A percentile compares a stretch with the other conserved stretches of the same genome.
phyloP scores from a whole-genome alignment of 495 filamentous ascomycete species.

The Talaromyces adpressus region DNA sequence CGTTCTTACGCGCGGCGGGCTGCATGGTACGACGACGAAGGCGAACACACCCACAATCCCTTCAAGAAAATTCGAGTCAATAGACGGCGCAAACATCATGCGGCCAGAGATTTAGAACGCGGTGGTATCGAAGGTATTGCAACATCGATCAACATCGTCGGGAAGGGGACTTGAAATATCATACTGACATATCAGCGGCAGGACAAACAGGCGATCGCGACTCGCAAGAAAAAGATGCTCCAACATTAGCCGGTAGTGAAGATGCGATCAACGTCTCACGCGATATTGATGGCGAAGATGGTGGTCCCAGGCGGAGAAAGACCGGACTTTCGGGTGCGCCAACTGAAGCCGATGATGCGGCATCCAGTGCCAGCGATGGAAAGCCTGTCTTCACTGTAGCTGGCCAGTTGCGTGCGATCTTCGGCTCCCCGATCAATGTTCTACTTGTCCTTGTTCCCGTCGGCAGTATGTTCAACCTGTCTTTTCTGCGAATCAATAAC shows the following conservation, averaged over 20 bases:
- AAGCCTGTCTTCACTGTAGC: slow-evolving; percentile 53
- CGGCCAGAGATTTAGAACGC: neutral
- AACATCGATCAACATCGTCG: slow-evolving; percentile 15
- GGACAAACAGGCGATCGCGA: neutral
- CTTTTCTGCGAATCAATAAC: neutral
- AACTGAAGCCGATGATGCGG: slow-evolving; percentile 9
- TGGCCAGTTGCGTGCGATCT: slow-evolving; percentile 61
- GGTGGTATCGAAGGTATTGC: slow-evolving; percentile 15
- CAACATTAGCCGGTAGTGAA: slow-evolving; percentile 15
- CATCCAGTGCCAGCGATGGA: slow-evolving; percentile 11
- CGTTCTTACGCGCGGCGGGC: slow-evolving; percentile 33
- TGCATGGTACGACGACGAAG: slow-evolving; percentile 43
- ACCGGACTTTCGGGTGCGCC: slow-evolving; percentile 12
- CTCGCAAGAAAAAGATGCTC: neutral
- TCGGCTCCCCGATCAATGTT: slow-evolving; percentile 80
- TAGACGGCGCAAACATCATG: neutral
- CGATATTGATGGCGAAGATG: neutral
- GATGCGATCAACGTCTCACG: slow-evolving; percentile 31
- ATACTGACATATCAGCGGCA: slow-evolving; percentile 15
- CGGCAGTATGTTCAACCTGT: slow-evolving; percentile 37
- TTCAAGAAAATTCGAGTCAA: slow-evolving; percentile 28
- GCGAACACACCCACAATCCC: slow-evolving; percentile 38
- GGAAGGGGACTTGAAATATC: slow-evolving; percentile 21
- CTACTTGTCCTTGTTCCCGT: slow-evolving; percentile 71
- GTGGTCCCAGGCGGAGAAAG: slow-evolving; percentile 18